These are phyloP conservation scores for Dichotomopilus funicola DNA, from an alignment of 2,329 filamentous ascomycete species.

Conservation along the genomic window DNA sequence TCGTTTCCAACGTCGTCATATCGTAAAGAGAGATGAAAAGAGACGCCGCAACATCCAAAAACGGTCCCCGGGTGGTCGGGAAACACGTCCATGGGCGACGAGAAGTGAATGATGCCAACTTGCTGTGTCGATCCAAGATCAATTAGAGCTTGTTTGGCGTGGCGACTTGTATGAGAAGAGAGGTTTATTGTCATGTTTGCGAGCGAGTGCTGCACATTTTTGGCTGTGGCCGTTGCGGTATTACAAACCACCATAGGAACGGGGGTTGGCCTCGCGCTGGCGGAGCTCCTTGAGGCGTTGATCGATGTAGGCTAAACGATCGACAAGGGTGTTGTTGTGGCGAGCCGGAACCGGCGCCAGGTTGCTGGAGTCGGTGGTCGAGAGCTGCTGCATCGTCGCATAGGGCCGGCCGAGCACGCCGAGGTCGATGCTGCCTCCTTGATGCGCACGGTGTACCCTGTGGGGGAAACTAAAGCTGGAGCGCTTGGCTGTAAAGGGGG, in stretches of 20 bases:
- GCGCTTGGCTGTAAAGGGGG: slow-evolving; percentile 47
- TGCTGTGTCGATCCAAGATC: no score
- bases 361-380: slow-evolving; percentile 2
- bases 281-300: slow-evolving; percentile 51
- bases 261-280: slow-evolving; percentile 36
- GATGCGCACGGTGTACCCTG: slow-evolving; percentile 40
- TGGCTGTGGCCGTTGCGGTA: slow-evolving; percentile 15
- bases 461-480: slow-evolving; percentile 57
- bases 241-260: slow-evolving; percentile 47
- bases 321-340: slow-evolving; percentile 39
- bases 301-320: slow-evolving; percentile 52
- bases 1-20: slow-evolving; percentile 16
- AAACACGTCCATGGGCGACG: not conserved
- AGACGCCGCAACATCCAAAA: no score
- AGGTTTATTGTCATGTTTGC: no score
- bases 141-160: no score
- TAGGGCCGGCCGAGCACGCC: slow-evolving; percentile 45
- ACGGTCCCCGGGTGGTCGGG: not conserved
- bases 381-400: slow-evolving; percentile 49
- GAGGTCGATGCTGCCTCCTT: slow-evolving; percentile 37
- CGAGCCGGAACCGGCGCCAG: slow-evolving; percentile 26
- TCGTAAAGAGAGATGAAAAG: not conserved
- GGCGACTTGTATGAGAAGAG: no score
- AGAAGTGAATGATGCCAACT: no score
- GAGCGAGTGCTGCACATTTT: no score